Percentiles rank a stretch among this genome's conserved stretches.
Evolutionary conservation across 2,329 filamentous ascomycete genomes (phyloP).

Genomic region (Neonectria coccinea): DNA sequence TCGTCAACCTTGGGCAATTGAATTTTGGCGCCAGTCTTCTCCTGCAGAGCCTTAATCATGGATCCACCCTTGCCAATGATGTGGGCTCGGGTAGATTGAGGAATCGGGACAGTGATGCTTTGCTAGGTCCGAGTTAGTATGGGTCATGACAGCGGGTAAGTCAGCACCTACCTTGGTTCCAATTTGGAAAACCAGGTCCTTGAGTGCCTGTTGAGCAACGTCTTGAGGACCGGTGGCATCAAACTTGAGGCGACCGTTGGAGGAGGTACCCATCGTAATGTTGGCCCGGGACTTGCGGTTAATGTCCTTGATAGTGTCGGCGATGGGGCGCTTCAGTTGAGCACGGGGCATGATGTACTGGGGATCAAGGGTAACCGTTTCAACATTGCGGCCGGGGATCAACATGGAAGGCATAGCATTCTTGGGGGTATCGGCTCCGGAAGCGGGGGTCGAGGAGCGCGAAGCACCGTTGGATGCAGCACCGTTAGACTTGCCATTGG

Average conservation of each 20-base stretch:
- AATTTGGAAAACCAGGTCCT: slow-evolving; percentile 88
- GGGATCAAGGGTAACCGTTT: slow-evolving; percentile 79
- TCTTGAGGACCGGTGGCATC: slow-evolving; percentile 87
- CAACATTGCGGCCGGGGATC: slow-evolving; percentile 85
- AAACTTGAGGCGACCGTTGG: slow-evolving; percentile 80
- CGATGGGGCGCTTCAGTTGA: slow-evolving; percentile 85
- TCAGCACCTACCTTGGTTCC: slow-evolving; percentile 76
- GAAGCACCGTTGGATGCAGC: slow-evolving; percentile 67
- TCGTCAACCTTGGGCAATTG: slow-evolving; percentile 88
- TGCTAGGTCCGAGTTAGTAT: slow-evolving; percentile 51
- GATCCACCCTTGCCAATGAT: slow-evolving; percentile 94
- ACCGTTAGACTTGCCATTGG: slow-evolving; percentile 65
- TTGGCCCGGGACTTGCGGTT: slow-evolving; percentile 91
- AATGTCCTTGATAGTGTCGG: slow-evolving; percentile 89
- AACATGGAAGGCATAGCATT: slow-evolving; percentile 65
- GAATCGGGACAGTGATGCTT: slow-evolving; percentile 81
- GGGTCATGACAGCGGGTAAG: neutral
- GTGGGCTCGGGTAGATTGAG: slow-evolving; percentile 83
- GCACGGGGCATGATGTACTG: slow-evolving; percentile 80
- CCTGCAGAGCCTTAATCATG: slow-evolving; percentile 89
- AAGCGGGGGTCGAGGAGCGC: slow-evolving; percentile 72
- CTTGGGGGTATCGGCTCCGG: slow-evolving; percentile 62
- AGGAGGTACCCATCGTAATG: slow-evolving; percentile 80
- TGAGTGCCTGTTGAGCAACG: slow-evolving; percentile 86
- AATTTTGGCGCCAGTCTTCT: slow-evolving; percentile 89